A percentile compares a stretch with the other conserved stretches of the same genome.
These are phyloP conservation scores for Plasmodium cynomolgi DNA, from an alignment of 169 alveolate species.

Conservation along the genomic window DNA sequence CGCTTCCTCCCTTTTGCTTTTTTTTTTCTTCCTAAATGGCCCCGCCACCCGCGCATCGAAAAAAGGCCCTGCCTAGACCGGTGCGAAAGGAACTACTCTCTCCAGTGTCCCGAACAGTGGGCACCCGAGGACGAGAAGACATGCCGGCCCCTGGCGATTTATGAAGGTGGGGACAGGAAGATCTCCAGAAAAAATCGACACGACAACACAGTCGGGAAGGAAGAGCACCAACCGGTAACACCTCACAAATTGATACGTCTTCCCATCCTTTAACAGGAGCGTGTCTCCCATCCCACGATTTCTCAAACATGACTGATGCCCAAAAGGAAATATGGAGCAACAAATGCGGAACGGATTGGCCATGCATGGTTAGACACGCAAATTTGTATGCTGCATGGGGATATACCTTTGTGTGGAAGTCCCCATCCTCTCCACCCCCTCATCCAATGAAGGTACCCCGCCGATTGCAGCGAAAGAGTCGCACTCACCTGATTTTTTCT, in stretches of 20 bases:
- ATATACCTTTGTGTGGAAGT: background rate
- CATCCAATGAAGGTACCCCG: too few relatives aligned
- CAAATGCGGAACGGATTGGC: conserved; percentile 59
- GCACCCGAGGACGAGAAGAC: conserved; percentile 33
- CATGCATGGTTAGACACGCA: conserved; percentile 52
- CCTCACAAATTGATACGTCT: background rate
- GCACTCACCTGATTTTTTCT: background rate
- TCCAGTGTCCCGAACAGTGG: conserved; percentile 68
- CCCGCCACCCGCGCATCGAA: too few relatives aligned
- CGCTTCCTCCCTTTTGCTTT: background rate
- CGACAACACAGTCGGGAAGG: background rate
- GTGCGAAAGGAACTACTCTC: conserved; percentile 67
- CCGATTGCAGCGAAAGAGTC: too few relatives aligned
- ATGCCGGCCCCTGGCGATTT: conserved; percentile 41
- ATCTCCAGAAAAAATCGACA: background rate
- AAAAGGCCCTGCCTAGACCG: conserved; percentile 43
- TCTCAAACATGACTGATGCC: conserved; percentile 52
- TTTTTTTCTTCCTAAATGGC: background rate
- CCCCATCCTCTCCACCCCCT: background rate
- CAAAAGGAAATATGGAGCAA: conserved; percentile 73
- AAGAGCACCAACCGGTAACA: background rate
- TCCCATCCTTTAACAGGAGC: conserved; percentile 12
- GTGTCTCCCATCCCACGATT: conserved; percentile 35
- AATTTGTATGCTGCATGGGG: background rate
- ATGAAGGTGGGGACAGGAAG: conserved; percentile 30